These are phyloP conservation scores for Exophiala lecanii-corni DNA, from an alignment of 2,329 filamentous ascomycete genomes.

Conservation along the genomic window DNA sequence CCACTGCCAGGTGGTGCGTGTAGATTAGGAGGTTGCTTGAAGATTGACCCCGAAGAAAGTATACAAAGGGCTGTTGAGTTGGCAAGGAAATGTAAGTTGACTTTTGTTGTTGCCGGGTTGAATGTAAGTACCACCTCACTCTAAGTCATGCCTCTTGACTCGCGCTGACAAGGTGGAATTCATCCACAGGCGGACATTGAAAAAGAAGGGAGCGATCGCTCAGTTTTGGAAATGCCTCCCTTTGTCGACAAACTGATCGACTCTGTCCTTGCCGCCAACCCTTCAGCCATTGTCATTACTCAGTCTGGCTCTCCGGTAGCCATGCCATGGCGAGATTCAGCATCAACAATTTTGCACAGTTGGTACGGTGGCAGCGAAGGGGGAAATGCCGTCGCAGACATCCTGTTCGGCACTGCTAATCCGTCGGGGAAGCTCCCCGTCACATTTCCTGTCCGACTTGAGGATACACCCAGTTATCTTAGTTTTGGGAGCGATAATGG, in stretches of 20 bases:
- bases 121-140: too few species aligned
- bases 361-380: slow-evolving; percentile 84
- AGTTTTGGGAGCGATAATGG: background rate
- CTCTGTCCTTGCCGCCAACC: slow-evolving; percentile 58
- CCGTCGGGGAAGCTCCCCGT: slow-evolving; percentile 70
- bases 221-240: slow-evolving; percentile 34
- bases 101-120: background rate
- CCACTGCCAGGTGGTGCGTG: too few species aligned
- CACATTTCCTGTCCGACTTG: slow-evolving; percentile 56
- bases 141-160: background rate
- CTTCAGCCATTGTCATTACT: slow-evolving; percentile 65
- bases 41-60: background rate
- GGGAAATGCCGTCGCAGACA: slow-evolving; percentile 72
- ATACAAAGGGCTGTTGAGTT: background rate
- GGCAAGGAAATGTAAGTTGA: background rate
- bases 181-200: background rate
- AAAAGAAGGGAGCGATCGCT: slow-evolving; percentile 43
- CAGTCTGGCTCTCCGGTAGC: slow-evolving; percentile 67
- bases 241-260: slow-evolving; percentile 51
- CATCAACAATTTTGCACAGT: slow-evolving; percentile 61
- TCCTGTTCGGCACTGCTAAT: slow-evolving; percentile 68
- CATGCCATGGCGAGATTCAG: slow-evolving; percentile 42
- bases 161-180: background rate
- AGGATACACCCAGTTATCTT: background rate
- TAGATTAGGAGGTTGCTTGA: background rate